These are phyloP conservation scores for Coniochaeta hoffmannii DNA, from an alignment of 2,329 filamentous ascomycete species.

Conservation along the genomic window DNA sequence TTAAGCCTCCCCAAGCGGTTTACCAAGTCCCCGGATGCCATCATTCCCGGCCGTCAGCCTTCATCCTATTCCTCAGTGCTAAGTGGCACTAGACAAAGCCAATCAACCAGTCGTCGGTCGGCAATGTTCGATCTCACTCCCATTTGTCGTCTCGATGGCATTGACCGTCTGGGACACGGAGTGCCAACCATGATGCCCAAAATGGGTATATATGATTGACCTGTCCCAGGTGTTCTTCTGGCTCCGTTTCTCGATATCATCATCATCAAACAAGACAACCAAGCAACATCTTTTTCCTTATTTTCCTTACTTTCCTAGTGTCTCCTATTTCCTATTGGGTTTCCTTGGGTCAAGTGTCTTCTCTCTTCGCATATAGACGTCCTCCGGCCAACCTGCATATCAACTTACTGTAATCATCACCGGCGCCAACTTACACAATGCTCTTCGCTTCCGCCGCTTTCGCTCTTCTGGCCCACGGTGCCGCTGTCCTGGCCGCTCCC, in stretches of 20 bases:
- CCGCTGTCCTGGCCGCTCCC: conserved; percentile 20
- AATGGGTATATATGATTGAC: background rate
- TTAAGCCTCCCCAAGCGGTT: background rate
- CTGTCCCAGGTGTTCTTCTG: background rate
- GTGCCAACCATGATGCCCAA: background rate
- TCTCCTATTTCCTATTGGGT: conserved; percentile 6
- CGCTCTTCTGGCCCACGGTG: conserved; percentile 31
- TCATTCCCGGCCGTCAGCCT: background rate
- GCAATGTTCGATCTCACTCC: background rate
- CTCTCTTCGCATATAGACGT: conserved; percentile 8
- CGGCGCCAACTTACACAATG: conserved; percentile 21
- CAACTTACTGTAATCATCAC: background rate
- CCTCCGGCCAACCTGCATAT: conserved; percentile 4
- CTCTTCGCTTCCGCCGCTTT: conserved; percentile 24
- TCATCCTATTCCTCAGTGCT: background rate
- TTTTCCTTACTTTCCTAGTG: conserved; percentile 8
- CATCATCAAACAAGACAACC: conserved; percentile 6
- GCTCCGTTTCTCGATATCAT: background rate
- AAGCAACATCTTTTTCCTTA: conserved; percentile 4
- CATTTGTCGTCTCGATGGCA: background rate
- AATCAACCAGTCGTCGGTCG: background rate
- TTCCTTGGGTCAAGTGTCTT: conserved; percentile 7
- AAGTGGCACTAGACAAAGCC: background rate
- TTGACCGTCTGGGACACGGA: background rate
- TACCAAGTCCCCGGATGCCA: background rate